Evolutionary conservation across 257 asterid genomes (phyloP), one percentile per base, ranked within the genome.

Genomic region (Salvia rosmarinus): DNA sequence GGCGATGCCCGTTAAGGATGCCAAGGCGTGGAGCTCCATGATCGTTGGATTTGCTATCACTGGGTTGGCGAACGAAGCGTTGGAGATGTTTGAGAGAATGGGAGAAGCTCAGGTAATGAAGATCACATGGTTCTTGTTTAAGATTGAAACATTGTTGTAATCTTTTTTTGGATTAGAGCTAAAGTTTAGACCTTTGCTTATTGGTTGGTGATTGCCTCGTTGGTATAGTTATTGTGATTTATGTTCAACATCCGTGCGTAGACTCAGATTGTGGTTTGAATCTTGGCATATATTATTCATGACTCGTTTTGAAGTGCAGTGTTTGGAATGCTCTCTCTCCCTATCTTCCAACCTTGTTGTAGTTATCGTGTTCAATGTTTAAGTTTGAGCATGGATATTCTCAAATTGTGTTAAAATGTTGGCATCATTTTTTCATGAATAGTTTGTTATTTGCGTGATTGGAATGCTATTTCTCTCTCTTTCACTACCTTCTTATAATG

Each of bases 21-120:
- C 86, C 59, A 87, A 84, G 83, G 92, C 95, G 25, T 89, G 95
- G 96, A 88, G 86, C 85, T 85, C 96, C 17, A 85, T 89, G 92
- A 86, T 89, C 44, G 86, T 85, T 9, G 95, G 95, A 43, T 78
- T 85, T 50, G 88, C 96, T 30, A 78, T 87, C 3, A 82, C 88
- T 42, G 95, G 92, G 65, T 85, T 78, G 3, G 89, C 85, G 0
- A 81, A 75, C 42, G 86, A 87, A 71, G 95, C 95, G 1, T 79
- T 85, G 76, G 78, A 71, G 44, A 77, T 84, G 71, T 87, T 89
- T 50, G 76, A 73, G 14, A 67, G 77, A 58, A 89, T 89, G 95
- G 87, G 42, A 67, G 76, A 83, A 77, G 88, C 86, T 66, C 63
- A 81, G 86, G 88, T 85, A 75, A 42, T 74, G 16, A 37, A 62